A percentile compares a stretch with the other conserved stretches of the same genome.
Conservation (phyloP, 768 basidiomycete genomes). For the Kwoniella newhampshirensis region DNA sequence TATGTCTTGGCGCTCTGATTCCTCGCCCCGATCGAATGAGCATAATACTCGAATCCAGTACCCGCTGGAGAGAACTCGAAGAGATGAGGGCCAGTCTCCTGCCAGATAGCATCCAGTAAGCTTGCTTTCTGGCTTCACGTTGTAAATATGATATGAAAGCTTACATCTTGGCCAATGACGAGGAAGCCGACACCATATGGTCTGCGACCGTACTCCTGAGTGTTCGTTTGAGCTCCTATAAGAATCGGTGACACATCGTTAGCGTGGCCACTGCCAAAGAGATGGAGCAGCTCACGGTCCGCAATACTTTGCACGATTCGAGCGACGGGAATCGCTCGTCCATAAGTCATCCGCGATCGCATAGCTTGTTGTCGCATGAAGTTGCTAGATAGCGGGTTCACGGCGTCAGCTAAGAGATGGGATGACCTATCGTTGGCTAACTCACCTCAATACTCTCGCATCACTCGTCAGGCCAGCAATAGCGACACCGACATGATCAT, state of each 20-base stretch:
- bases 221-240: constrained; percentile 95
- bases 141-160: constrained; percentile 16
- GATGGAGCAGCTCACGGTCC: constrained; percentile 68
- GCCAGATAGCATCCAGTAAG: not conserved
- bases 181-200: constrained; percentile 99
- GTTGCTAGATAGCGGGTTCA: constrained; percentile 62
- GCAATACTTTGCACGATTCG: constrained; percentile 90
- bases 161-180: constrained; percentile 83
- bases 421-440: constrained; percentile 9
- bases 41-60: constrained; percentile 94
- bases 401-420: not conserved
- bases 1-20: constrained; percentile 99
- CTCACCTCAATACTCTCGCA: constrained; percentile 91
- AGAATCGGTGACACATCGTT: constrained; percentile 1
- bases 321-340: constrained; percentile 89
- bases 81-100: constrained; percentile 91
- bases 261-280: not conserved
- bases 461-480: constrained; percentile 99
- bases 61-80: constrained; percentile 98
- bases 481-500: constrained; percentile 98
- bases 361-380: constrained; percentile 99
- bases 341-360: constrained; percentile 90
- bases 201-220: constrained; percentile 93
- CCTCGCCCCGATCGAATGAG: constrained; percentile 96
- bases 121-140: not conserved